phyloP scores from a whole-genome alignment of 2,329 filamentous ascomycete species.

The Beauveria scarabaeidicola region DNA sequence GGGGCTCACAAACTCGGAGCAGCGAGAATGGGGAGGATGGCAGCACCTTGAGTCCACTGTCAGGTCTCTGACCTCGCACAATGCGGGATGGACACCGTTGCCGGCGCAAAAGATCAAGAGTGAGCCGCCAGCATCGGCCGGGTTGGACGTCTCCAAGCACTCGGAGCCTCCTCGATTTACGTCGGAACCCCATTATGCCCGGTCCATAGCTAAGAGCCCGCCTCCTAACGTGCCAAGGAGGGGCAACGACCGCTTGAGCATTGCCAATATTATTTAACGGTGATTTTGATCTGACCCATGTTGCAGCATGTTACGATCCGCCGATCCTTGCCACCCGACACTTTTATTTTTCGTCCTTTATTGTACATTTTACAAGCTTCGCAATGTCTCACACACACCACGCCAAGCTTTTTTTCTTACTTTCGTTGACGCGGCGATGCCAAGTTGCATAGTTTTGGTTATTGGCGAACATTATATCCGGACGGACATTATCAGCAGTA shows the following conservation, averaged over 20 bases:
- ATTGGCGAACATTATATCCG: too few species aligned
- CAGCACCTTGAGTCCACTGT: constrained; percentile 52
- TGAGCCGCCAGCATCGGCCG: constrained; percentile 22
- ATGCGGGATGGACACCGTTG: constrained; percentile 24
- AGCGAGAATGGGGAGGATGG: constrained; percentile 74
- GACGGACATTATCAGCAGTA: neutral
- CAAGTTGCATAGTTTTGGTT: neutral
- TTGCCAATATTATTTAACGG: constrained; percentile 37
- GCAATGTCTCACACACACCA: neutral
- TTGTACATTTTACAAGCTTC: constrained; percentile 1
- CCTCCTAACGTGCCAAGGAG: constrained; percentile 17
- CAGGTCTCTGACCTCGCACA: constrained; percentile 25
- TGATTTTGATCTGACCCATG: neutral
- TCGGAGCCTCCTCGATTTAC: constrained; percentile 3
- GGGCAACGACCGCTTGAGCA: constrained; percentile 30
- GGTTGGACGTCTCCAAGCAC: constrained; percentile 18
- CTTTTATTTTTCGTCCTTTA: neutral
- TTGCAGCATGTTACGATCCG: too few species aligned
- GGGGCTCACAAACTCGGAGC: constrained; percentile 47
- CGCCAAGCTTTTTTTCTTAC: neutral
- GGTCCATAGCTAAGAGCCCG: constrained; percentile 20
- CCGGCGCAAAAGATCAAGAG: constrained; percentile 28
- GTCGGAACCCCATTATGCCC: constrained; percentile 14
- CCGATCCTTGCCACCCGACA: neutral
- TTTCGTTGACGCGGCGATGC: neutral